Conservation (phyloP, 1,139 yeast species). For the Tardiomyces depauwii region DNA sequence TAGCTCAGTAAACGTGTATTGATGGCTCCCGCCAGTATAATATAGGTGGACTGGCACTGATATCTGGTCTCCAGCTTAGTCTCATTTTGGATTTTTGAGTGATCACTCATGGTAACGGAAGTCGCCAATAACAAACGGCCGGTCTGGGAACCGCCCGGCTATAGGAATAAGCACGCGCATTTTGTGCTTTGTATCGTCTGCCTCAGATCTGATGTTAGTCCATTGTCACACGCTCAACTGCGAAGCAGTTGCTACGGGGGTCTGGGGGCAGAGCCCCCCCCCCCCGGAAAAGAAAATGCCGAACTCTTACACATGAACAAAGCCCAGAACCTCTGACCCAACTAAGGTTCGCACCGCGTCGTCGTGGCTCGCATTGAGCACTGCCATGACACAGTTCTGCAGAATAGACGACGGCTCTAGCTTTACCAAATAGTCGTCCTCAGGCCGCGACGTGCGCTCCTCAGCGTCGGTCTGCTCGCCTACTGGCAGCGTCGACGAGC, state of each 20-base stretch:
- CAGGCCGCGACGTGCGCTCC: conserved; percentile 7
- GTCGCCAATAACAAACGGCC: conserved; percentile 53
- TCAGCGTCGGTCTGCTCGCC: conserved; percentile 26
- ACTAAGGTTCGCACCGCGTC: conserved; percentile 42
- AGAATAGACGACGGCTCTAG: conserved; percentile 45
- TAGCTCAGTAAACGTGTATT: too few species aligned
- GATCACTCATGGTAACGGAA: conserved; percentile 54
- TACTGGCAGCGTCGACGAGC: conserved; percentile 30
- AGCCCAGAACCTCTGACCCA: conserved; percentile 57
- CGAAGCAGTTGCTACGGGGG: neutral
- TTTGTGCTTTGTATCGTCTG: conserved; percentile 59
- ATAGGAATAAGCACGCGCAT: conserved; percentile 72
- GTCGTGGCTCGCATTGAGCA: conserved; percentile 47
- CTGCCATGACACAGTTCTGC: conserved; percentile 66
- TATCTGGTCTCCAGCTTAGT: too few species aligned
- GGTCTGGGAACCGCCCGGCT: conserved; percentile 75
- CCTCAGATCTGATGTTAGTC: conserved; percentile 31
- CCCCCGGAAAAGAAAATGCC: conserved; percentile 5
- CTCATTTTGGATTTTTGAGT: too few species aligned
- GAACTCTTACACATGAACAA: conserved; percentile 29
- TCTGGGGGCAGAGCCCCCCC: too few species aligned
- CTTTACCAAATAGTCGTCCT: conserved; percentile 18
- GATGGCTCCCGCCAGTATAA: too few species aligned
- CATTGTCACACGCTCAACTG: conserved; percentile 2
- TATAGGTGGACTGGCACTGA: too few species aligned